These are phyloP conservation scores for Fusarium sacchari DNA, from an alignment of 2,329 filamentous ascomycete genomes.

Conservation along the genomic window DNA sequence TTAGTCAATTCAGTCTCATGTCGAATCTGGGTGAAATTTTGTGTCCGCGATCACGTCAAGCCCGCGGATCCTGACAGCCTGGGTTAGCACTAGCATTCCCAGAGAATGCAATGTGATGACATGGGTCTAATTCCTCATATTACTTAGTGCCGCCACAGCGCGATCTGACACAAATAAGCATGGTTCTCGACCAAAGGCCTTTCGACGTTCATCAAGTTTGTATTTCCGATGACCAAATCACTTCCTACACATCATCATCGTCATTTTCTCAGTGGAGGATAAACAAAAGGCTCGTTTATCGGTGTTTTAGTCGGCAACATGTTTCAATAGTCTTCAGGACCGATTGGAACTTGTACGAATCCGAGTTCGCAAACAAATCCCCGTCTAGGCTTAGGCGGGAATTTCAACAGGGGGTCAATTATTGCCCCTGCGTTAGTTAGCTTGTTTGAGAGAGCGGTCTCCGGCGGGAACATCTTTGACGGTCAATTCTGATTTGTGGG, in stretches of 20 bases:
- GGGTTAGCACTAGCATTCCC: not conserved
- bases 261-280: not conserved
- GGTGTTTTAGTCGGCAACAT: not conserved
- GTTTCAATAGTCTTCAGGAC: not conserved
- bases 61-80: too few species aligned
- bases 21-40: not conserved
- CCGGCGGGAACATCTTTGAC: not conserved
- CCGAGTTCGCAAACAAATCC: not conserved
- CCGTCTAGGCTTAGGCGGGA: not conserved
- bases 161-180: not conserved
- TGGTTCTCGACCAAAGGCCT: too few species aligned
- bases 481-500: not conserved
- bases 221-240: too few species aligned
- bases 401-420: not conserved
- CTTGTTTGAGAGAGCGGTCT: not conserved
- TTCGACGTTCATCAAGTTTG: not conserved
- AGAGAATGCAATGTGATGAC: not conserved
- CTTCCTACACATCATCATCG: too few species aligned
- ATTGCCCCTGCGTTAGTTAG: not conserved
- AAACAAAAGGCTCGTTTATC: not conserved
- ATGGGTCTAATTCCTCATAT: not conserved
- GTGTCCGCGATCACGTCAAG: accelerated
- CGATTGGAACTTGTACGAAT: too few species aligned
- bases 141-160: not conserved
- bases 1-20: not conserved